Base-by-base conservation (phyloP, 1,284 basidiomycete genomes). In the Ustilago tritici region DNA sequence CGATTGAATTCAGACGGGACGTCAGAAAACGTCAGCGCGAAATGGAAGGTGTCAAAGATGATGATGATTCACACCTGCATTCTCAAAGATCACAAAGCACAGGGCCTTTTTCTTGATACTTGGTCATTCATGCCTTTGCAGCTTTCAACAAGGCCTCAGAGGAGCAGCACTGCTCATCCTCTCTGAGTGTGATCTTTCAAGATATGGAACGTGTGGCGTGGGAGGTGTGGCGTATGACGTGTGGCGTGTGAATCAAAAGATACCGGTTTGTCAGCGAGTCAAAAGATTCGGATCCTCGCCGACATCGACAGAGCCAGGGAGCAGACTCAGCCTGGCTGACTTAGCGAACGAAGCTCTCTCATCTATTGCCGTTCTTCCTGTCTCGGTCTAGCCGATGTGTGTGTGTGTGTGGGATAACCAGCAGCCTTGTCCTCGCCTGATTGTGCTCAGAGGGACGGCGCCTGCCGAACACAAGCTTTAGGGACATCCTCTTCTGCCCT, bases 31-130 rank as follows among this genome's bases (percentile, higher is more conserved):
- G 14, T 32, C 28, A 17, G 31, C 49, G 31, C 49, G 28, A 49
- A 46, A 34, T 47, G 41, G 61, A 62, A 62, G 53, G 61, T 62
- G 53, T 62, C 43, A 46, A 19, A 7, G 9, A 28, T 28, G 23
- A 46, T 35, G 61, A 38, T 62, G 61, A 62, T 62, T 62, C 61
- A 66, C 54, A 12, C 28, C 28, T 61, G 54, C 65, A 56, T 57
- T 32, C 53, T 46, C 38, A 58, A 55, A 58, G 50, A 15, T 57
- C 52, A 32, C 49, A 3, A 19, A 46, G 49, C 49, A 50, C 49
- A 31, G 5, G 14, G n/a, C 28, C 28, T 3, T 28, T 28, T 28
- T 28, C 23, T 28, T 28, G 23, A 28, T 28, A 28, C 23, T 28
- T 28, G 23, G 23, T 28, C 23, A 28, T 43, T 43, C 31, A 46